Evolutionary conservation across 495 filamentous ascomycete genomes (phyloP), one percentile per base, ranked within the genome.

Genomic region (Penicillium lividum): DNA sequence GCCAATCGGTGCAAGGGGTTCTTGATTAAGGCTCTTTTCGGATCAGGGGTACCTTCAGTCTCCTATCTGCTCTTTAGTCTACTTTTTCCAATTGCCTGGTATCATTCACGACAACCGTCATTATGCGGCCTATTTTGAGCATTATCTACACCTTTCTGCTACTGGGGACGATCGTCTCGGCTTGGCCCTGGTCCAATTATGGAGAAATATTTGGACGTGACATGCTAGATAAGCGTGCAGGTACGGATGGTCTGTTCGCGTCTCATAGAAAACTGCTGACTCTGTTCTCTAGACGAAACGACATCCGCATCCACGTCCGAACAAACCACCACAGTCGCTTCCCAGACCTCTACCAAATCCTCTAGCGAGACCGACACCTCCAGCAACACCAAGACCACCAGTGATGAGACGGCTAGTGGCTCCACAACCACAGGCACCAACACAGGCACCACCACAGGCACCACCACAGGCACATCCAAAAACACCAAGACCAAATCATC

Each of bases 131-230:
- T 10, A 53, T 76, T 28, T 57, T 76, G 22, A 70, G 56, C 27
- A 47, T 77, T 18, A 47, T 76, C 11, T 74, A 64, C 59, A 66
- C 69, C 15, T 60, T 84, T 22, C 53, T 84, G 47, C 62, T 84
- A 46, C 63, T 84, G 57, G 72, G 72, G 10, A 75, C 77, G 9
- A 61, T 82, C 16, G 70, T 76, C 57, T 70, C 73, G 27, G 82
- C 83, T 45, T 82, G 78, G 79, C 74, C 80, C 63, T 82, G 78
- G 77, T 49, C 46, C 28, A 68, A 73, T 15, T 46, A 66, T 53
- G 70, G 64, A 4, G 61, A 63, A 49, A 27, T 75, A 4, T 46
- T 67, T 28, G 69, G 63, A 70, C 75, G 71, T 49, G 56, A 62
- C 43, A 42, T 66, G 29, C 53, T 82, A 46, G 61, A 72, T 11